Evolutionary conservation across 768 basidiomycete genomes (phyloP), one percentile per base, ranked within the genome.

Genomic region (Hypholoma sublateritium): DNA sequence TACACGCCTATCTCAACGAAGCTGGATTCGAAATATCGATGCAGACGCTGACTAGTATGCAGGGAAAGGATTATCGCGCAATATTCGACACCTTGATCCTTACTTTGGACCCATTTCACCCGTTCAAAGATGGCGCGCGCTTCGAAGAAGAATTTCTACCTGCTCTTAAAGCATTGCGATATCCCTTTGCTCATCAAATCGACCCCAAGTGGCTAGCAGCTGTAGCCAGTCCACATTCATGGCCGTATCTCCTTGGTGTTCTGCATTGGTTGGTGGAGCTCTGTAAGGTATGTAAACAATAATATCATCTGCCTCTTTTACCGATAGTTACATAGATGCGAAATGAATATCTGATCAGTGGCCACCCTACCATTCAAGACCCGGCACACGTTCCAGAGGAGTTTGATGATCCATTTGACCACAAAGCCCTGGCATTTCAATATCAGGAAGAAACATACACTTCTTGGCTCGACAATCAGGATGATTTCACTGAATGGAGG

Each of bases 181-280:
- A 98, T 72, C 96, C 97, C 0, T 91, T 86, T 57, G 80, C 85
- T 3, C 80, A 87, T 50, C 80, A 84, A 56, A 81, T 98, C 16
- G 91, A 93, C 62, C 86, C 87, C 50, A 95, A 91, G 61, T 93
- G 91, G 81, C 72, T 98, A 4, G 88, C 88, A 7, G 88, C 95
- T 2, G 91, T 94, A 0, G 95, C 92, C 0, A 89, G 87, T 53
- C 88, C 90, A 77, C 90, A 93, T 72, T 87, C 89, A n/a, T 98
- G 96, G 97, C 92, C 93, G 0, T 78, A 84, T 19, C 72, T 97
- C 22, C 77, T 98, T 14, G 96, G 91, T 19, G 89, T 91, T 65
- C 69, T 98, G 34, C 90, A 95, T 71, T 99, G 97, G 97, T 74
- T 99, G 13, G 91, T 91, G 7, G 88, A 92, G 63, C 70, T 92